Evolutionary conservation across 306 rosid genomes (phyloP).

Genomic region (Rosa multiflora): DNA sequence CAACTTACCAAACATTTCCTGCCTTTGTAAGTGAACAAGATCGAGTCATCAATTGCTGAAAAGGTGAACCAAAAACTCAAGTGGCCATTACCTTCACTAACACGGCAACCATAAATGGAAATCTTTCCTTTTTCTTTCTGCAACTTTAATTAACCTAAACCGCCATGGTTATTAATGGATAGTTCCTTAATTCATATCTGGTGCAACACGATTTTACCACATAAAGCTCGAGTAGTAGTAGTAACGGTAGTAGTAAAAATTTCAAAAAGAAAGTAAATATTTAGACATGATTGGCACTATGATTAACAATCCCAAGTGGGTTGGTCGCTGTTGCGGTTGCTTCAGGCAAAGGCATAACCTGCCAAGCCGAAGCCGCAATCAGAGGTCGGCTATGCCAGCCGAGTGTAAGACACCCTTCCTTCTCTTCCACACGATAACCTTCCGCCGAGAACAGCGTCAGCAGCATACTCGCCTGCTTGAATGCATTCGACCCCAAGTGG

Average conservation of each 20-base stretch:
- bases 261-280: constrained; percentile 11
- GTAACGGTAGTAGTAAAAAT: not conserved
- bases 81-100: not conserved
- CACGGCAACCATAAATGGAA: not conserved
- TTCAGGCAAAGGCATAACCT: constrained; percentile 24
- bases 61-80: not conserved
- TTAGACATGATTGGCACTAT: constrained; percentile 21
- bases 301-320: constrained; percentile 24
- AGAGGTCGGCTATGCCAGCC: constrained; percentile 95
- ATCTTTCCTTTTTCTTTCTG: not conserved
- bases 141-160: not conserved
- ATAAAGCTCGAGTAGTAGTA: not conserved
- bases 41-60: not conserved
- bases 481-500: constrained; percentile 78
- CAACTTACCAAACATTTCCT: not conserved
- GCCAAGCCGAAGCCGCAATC: constrained; percentile 91
- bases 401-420: constrained; percentile 71
- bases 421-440: constrained; percentile 81
- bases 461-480: constrained; percentile 82
- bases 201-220: not conserved
- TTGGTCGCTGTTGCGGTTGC: not conserved
- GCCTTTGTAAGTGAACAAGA: not conserved
- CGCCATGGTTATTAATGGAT: not conserved
- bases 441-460: constrained; percentile 76
- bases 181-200: not conserved